Conservation (phyloP, 2,329 filamentous ascomycete genomes). For the Aspergillus awamori region DNA sequence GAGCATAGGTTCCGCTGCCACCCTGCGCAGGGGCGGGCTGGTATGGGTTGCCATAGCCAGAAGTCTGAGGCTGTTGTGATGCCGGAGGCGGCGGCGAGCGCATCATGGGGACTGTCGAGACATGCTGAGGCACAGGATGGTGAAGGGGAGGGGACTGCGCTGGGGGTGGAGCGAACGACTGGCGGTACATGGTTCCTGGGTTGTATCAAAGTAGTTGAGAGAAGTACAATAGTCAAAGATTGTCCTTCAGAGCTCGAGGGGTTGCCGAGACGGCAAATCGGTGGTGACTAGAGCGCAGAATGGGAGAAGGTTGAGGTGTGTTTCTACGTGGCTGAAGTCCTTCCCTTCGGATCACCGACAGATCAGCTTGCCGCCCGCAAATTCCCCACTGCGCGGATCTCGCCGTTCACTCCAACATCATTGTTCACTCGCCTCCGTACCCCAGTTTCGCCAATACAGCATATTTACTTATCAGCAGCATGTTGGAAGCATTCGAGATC, state of each 20-base stretch:
- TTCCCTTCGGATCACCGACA: slow-evolving; percentile 26
- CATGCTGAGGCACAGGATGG: slow-evolving; percentile 96
- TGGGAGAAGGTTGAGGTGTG: slow-evolving; percentile 21
- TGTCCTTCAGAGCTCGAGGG: slow-evolving; percentile 10
- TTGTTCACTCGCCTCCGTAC: slow-evolving; percentile 9
- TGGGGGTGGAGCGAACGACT: slow-evolving; percentile 73
- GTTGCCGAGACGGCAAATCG: not conserved
- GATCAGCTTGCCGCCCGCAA: slow-evolving; percentile 26
- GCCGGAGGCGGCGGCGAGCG: slow-evolving; percentile 84
- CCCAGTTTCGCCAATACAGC: slow-evolving; percentile 6
- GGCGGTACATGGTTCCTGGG: slow-evolving; percentile 72
- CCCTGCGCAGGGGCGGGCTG: slow-evolving; percentile 48
- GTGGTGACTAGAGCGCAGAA: not conserved
- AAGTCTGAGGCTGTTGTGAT: slow-evolving; percentile 68
- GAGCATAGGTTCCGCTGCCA: slow-evolving; percentile 47
- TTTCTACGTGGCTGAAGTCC: slow-evolving; percentile 39
- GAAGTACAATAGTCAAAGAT: not conserved
- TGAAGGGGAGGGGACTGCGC: slow-evolving; percentile 87
- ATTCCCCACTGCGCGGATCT: slow-evolving; percentile 23
- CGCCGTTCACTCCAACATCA: slow-evolving; percentile 1
- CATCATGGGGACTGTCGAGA: slow-evolving; percentile 95
- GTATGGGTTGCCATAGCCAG: slow-evolving; percentile 55
- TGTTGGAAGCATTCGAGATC: slow-evolving; percentile 97
- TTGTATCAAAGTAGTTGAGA: not conserved
- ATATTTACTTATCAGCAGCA: slow-evolving; percentile 41